A percentile compares a stretch with the other conserved stretches of the same genome.
Evolutionary conservation across 1,139 yeast genomes (phyloP).

Genomic region (Ogataea hybrid): DNA sequence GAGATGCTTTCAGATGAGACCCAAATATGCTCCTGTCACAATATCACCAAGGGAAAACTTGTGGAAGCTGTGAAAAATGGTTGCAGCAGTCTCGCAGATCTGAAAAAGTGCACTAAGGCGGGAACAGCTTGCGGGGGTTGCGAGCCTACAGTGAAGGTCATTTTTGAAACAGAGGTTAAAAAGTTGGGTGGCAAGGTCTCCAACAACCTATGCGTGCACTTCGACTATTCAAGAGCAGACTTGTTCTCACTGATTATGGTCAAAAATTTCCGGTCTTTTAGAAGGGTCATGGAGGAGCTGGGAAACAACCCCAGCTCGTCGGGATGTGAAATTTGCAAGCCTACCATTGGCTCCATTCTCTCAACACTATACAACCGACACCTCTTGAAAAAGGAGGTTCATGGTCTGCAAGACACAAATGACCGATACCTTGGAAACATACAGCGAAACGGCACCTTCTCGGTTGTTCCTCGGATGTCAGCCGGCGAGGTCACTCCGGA

Average conservation of each 20-base stretch:
- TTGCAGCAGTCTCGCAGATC: constrained; percentile 31
- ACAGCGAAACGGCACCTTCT: constrained; percentile 36
- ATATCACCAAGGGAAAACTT: constrained; percentile 32
- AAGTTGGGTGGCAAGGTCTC: constrained; percentile 33
- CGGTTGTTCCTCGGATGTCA: constrained; percentile 36
- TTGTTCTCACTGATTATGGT: constrained; percentile 35
- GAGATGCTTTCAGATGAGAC: constrained; percentile 32
- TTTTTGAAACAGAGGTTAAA: constrained; percentile 35
- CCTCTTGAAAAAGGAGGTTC: constrained; percentile 30
- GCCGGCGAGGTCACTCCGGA: constrained; percentile 38
- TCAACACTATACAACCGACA: constrained; percentile 34
- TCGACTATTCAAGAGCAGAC: constrained; percentile 34
- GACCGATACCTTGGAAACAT: constrained; percentile 35
- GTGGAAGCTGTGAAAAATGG: constrained; percentile 31
- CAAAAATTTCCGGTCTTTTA: constrained; percentile 29
- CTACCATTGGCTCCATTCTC: constrained; percentile 35
- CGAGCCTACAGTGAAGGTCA: constrained; percentile 35
- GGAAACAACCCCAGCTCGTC: constrained; percentile 29
- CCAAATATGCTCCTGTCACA: constrained; percentile 36
- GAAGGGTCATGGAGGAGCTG: constrained; percentile 30
- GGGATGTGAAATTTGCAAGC: constrained; percentile 37
- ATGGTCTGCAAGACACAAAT: constrained; percentile 36
- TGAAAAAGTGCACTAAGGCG: constrained; percentile 35
- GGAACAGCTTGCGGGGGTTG: constrained; percentile 39
- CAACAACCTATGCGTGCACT: constrained; percentile 33